Evolutionary conservation across 1,284 basidiomycete species (phyloP), one percentile per base, ranked within the genome.

Genomic region (Cutaneotrichosporon sp.): DNA sequence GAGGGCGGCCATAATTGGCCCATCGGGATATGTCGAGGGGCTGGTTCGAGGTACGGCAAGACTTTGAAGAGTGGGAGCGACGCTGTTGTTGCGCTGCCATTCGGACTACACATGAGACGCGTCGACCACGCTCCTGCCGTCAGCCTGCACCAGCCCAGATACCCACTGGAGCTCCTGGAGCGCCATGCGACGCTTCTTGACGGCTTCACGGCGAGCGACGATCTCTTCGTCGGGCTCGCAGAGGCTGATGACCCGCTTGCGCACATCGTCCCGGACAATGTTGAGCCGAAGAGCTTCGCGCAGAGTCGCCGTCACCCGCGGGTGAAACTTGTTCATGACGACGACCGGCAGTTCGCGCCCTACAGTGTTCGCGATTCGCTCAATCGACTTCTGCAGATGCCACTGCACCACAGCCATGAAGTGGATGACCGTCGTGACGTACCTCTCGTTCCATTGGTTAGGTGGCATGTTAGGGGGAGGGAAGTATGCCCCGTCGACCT

Each of bases 241-340:
- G 10, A 62, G 30, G 13, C 36, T 55, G 14, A n/a, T 30, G 3
- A 55, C 62, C n/a, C 55, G 57, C 42, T 65, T 63, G 21, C 21
- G 32, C 4, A 63, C 61, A 0, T 8, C 21, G 5, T 55, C 61
- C 13, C 36, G 26, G 4, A 71, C 63, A 4, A 58, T 22, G 13
- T 70, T 57, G 5, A 71, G 47, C 1, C 42, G 47, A n/a, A 73
- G 64, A 2, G 60, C 67, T 4, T 58, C 40, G 38, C 67, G 47
- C 18, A 73, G 51, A 0, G 57, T 38, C 14, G 31, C n/a, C 0
- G 26, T 18, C 0, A 70, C 63, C 10, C 65, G 18, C 5, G 62
- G 42, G 7, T 67, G 14, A 40, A 60, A 69, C 8, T 60, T 51
- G 34, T 64, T 11, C 8, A 67, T 57, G 2, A 46, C 5, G 0